These are phyloP conservation scores for Naganishia liquefaciens DNA, from an alignment of 1,284 basidiomycete species.

Conservation along the genomic window DNA sequence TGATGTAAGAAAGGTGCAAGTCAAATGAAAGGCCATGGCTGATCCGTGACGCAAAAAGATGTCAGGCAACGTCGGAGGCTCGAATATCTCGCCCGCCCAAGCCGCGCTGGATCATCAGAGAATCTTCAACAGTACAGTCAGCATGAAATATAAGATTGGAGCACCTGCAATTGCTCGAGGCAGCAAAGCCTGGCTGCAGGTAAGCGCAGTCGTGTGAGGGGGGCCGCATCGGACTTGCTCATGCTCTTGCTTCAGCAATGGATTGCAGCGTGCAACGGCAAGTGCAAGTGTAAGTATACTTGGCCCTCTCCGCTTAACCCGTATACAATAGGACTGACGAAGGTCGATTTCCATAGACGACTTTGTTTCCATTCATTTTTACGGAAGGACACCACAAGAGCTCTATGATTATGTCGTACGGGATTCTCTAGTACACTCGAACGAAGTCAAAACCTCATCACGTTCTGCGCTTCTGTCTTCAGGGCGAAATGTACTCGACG, in stretches of 20 bases:
- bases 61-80: conserved; percentile 36
- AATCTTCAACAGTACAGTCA: conserved; percentile 37
- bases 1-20: conserved; percentile 31
- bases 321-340: not conserved
- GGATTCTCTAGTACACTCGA: not conserved
- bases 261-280: conserved; percentile 40
- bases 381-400: conserved; percentile 41
- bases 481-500: conserved; percentile 33
- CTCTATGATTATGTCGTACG: conserved; percentile 39
- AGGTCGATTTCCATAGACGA: conserved; percentile 34
- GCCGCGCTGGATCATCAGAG: conserved; percentile 41
- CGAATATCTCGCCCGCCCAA: conserved; percentile 34
- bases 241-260: conserved; percentile 34
- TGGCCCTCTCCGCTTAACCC: not conserved
- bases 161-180: conserved; percentile 43
- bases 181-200: conserved; percentile 41
- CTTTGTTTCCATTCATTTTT: conserved; percentile 46
- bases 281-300: conserved; percentile 35
- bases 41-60: not conserved
- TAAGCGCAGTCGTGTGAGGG: conserved; percentile 27
- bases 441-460: conserved; percentile 2
- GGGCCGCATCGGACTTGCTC: not conserved
- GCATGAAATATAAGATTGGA: conserved; percentile 39
- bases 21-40: not conserved
- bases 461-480: not conserved